These are phyloP conservation scores for Symbiodinium pilosum DNA, from an alignment of 73 alveolate species.

Conservation along the genomic window DNA sequence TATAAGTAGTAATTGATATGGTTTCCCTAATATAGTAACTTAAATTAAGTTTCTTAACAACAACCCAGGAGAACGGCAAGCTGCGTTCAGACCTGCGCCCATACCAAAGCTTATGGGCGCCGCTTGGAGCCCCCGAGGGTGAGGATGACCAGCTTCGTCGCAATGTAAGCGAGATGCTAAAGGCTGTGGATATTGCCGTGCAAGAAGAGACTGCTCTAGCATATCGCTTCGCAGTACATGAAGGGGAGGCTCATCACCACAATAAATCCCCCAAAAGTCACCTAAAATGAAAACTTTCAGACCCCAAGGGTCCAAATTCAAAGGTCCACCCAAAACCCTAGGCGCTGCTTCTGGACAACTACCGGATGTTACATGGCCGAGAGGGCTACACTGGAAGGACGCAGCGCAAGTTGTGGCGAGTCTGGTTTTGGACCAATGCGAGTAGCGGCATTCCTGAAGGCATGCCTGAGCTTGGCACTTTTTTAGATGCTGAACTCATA, in stretches of 20 bases:
- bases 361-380: not conserved
- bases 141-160: not conserved
- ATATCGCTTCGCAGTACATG: not conserved
- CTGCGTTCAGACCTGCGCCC: not conserved
- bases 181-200: not conserved
- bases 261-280: too few relatives aligned
- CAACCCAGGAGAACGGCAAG: not conserved
- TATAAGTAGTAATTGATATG: too few relatives aligned
- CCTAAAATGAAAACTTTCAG: too few relatives aligned
- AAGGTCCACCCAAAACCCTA: too few relatives aligned
- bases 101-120: slow-evolving; percentile 5
- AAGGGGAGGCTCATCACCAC: slow-evolving; percentile 12
- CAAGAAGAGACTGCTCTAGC: not conserved
- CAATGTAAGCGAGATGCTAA: not conserved
- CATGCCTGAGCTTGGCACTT: not conserved
- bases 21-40: too few relatives aligned
- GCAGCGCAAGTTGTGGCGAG: slow-evolving; percentile 7
- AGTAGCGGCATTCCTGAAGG: not conserved
- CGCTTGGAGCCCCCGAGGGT: not conserved
- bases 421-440: not conserved
- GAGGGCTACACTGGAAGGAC: not conserved
- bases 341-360: not conserved
- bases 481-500: not conserved
- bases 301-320: too few relatives aligned
- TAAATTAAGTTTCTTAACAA: too few relatives aligned